Evolutionary conservation across 306 rosid species (phyloP), one percentile per base, ranked within the genome.

Genomic region (Coriaria nepalensis): DNA sequence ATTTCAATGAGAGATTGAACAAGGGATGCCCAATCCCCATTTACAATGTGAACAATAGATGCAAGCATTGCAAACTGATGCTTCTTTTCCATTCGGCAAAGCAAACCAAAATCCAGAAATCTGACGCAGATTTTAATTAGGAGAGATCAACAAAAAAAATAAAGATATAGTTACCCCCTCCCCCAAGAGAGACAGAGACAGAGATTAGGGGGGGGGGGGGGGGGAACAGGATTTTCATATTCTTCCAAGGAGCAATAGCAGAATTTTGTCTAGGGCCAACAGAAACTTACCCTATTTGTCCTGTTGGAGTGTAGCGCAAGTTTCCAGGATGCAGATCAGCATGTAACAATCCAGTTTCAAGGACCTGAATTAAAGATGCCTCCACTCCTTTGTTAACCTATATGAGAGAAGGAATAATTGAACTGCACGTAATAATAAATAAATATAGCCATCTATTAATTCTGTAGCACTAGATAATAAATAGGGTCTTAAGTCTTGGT

Each of bases 291-390:
- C 95, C 86, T 59, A 88, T 59, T 74, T 88, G 70, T 60, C 97
- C 93, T 6, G 97, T 72, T 55, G 93, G 60, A 13, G 87, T 81
- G 63, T 78, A 88, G 57, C 93, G 86, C 73, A 88, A 61, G 85
- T 88, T 88, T 62, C 97, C 97, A 45, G 97, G 78, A 67, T 88
- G 97, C 56, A 95, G 97, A 81, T 88, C 97, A 57, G 97, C 97
- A 66, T 88, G 97, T 62, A 84, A 61, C 69, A 88, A 72, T 59
- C 97, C 95, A 6, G 97, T 88, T 77, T 88, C 97, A 45, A 88
- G 95, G 59, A 88, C 95, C 57, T 88, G 97, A 62, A 81, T 80
- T 59, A 88, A 67, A 45, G 84, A 69, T 62, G 95, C 77, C 74
- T 88, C 95, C 66, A 84, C 93, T 59, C 97, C 97, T 70, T 81